Base-by-base conservation (phyloP, 345 rosid species). In the Eucalyptus erythrocorys region DNA sequence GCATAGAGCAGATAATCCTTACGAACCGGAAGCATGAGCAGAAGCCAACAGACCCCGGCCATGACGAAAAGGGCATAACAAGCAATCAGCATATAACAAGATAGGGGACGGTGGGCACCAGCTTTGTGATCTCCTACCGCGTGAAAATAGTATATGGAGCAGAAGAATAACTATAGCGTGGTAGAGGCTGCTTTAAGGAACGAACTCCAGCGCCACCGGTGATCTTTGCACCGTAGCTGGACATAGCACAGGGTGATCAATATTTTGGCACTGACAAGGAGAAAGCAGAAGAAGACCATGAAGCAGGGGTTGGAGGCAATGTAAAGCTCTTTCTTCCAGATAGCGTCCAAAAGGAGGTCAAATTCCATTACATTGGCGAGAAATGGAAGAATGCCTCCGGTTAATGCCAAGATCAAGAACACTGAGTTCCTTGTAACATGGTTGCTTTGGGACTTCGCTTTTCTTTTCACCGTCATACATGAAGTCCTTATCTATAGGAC, bases 161-260 rank as follows among this genome's bases (percentile, higher is more conserved):
- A 91, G 32, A 91, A 92, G 89, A 91, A 57, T 10, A 26, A 57
- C 64, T 92, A 90, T 17, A 91, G 68, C 45, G 94, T 92, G 34
- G 92, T 91, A 12, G 94, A 92, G 51, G 93, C 94, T 5, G 94
- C 90, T 30, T 92, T 91, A 4, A 92, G 91, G 85, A 90, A 91
- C 26, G 93, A 89, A 79, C 94, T 88, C 94, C 94, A 92, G 93
- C 94, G 91, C 94, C 94, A 92, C 87, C 59, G 87, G 86, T 91
- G 90, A 89, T 92, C 92, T 55, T 92, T 92, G 49, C 92, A 87
- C 81, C 89, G 90, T 48, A 92, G 66, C 89, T 91, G 92, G 91
- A 92, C 90, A 90, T 91, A 88, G 89, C 91, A 92, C 19, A 90
- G 90, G 37, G 88, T 92, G 30, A 92, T 89, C n/a, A 92, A 85